Base-by-base conservation (phyloP, 2,329 filamentous ascomycete genomes). In the Tolypocladium album region DNA sequence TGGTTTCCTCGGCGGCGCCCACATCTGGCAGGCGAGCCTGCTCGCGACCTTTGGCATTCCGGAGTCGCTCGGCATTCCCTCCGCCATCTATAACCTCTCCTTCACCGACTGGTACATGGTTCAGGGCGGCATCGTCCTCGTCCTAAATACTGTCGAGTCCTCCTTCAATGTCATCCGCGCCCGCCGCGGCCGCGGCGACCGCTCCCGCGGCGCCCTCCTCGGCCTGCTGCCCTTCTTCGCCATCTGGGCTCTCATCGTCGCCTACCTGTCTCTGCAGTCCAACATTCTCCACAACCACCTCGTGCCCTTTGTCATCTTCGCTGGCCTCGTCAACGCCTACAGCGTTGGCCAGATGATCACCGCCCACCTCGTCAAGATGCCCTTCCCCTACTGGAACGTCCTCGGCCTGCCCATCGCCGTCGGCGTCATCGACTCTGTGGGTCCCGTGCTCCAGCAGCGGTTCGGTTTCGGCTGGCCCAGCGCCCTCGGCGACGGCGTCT, bases 271-370 rank as follows among this genome's bases (percentile, higher is more conserved):
- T 69, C 84, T 97, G 65, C 90, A 97, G 72, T 93, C 92, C 5
- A 78, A 83, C 63, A 95, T 97, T 68, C 82, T 96, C 63, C 79
- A 88, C 72, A 79, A 87, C 70, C 91, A 97, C 71, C 80, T 97
- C 11, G 84, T 99, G 22, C 92, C 94, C 1, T 97, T 99, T 73
- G 81, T 88, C 64, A 81, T 97, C 71, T 97, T 94, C 71, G 88
- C 89, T 50, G 92, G 92, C 59, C 78, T 97, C 60, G 82, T 96
- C 70, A 97, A 97, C 71, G 92, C 94, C 62, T 97, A 97, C 78
- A 90, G 89, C 58, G 93, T 97, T 60, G 93, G 93, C 8, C 89
- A 92, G 72, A 97, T 97, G 79, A 97, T 97, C 75, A 91, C 90
- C 52, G 92, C 92, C 0, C 94, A 99, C 74, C 81, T 99, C 24